These are phyloP conservation scores for Claviceps purpurea DNA, from an alignment of 2,329 filamentous ascomycete genomes.

Conservation along the genomic window DNA sequence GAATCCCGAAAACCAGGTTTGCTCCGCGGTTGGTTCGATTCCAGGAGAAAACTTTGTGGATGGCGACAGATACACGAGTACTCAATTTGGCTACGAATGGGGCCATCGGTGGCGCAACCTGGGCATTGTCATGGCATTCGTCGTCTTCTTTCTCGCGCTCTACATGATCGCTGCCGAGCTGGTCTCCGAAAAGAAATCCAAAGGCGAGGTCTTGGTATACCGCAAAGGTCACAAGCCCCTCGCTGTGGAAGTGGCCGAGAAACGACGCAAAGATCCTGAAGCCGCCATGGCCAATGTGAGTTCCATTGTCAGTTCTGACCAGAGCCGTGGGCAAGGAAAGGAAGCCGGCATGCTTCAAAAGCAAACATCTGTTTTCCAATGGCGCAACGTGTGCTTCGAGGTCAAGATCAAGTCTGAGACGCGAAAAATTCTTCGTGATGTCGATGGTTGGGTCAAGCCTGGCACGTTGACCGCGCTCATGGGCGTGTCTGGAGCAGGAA, in stretches of 20 bases:
- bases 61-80: conserved; percentile 44
- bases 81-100: conserved; percentile 42
- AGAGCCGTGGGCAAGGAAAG: conserved; percentile 23
- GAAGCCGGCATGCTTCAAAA: conserved; percentile 28
- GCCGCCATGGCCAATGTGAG: conserved; percentile 36
- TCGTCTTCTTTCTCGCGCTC: conserved; percentile 43
- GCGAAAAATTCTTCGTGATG: conserved; percentile 67
- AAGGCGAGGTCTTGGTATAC: conserved; percentile 66
- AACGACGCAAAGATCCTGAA: conserved; percentile 48
- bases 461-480: conserved; percentile 82
- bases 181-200: conserved; percentile 54
- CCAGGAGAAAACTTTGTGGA: conserved; percentile 37
- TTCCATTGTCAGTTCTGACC: conserved; percentile 32
- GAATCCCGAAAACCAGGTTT: conserved; percentile 33
- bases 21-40: conserved; percentile 44
- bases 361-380: conserved; percentile 72
- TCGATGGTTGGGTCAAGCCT: conserved; percentile 89
- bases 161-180: conserved; percentile 56
- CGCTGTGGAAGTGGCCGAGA: conserved; percentile 43
- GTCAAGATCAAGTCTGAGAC: conserved; percentile 65
- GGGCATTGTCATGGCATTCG: conserved; percentile 54
- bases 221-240: conserved; percentile 52
- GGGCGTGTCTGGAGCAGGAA: conserved; percentile 87
- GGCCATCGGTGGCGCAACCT: conserved; percentile 57
- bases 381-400: conserved; percentile 68